These are phyloP conservation scores for Penicillium steckii DNA, from an alignment of 495 filamentous ascomycete species.

Conservation along the genomic window DNA sequence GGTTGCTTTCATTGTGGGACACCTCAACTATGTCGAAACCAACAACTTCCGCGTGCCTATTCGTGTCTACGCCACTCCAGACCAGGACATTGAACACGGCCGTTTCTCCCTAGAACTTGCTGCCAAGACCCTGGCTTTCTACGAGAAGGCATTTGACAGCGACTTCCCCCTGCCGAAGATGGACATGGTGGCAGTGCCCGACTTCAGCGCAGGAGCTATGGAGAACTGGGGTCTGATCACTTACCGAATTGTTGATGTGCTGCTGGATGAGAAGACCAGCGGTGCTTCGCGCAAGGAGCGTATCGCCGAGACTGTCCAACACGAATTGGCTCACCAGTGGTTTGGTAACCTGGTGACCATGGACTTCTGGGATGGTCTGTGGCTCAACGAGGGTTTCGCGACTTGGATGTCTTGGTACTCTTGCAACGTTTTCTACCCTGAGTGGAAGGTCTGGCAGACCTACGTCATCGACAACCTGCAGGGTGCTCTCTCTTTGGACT, in stretches of 20 bases:
- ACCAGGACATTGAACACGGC: slow-evolving; percentile 64
- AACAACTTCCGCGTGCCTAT: slow-evolving; percentile 65
- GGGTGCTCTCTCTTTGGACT: slow-evolving; percentile 83
- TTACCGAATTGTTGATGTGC: slow-evolving; percentile 86
- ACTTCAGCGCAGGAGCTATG: slow-evolving; percentile 94
- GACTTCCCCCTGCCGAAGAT: slow-evolving; percentile 72
- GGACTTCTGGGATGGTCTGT: slow-evolving; percentile 99
- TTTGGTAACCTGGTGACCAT: slow-evolving; percentile 99
- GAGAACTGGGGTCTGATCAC: slow-evolving; percentile 99
- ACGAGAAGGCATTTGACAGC: slow-evolving; percentile 55
- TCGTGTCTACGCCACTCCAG: slow-evolving; percentile 61
- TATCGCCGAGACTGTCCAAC: slow-evolving; percentile 91
- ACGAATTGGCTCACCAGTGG: slow-evolving; percentile 98
- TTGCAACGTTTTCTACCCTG: slow-evolving; percentile 78
- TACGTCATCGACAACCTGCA: slow-evolving; percentile 92
- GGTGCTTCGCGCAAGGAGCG: slow-evolving; percentile 92
- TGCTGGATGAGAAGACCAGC: slow-evolving; percentile 88
- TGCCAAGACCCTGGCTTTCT: slow-evolving; percentile 53
- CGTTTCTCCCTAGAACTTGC: slow-evolving; percentile 64
- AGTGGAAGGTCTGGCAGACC: slow-evolving; percentile 98
- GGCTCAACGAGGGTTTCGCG: slow-evolving; percentile 98
- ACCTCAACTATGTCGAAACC: slow-evolving; percentile 64
- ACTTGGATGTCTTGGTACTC: slow-evolving; percentile 78
- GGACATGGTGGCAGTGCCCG: slow-evolving; percentile 97
- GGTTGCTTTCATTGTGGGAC: slow-evolving; percentile 66